Conservation (phyloP, 768 basidiomycete genomes). For the Suillus bovinus region DNA sequence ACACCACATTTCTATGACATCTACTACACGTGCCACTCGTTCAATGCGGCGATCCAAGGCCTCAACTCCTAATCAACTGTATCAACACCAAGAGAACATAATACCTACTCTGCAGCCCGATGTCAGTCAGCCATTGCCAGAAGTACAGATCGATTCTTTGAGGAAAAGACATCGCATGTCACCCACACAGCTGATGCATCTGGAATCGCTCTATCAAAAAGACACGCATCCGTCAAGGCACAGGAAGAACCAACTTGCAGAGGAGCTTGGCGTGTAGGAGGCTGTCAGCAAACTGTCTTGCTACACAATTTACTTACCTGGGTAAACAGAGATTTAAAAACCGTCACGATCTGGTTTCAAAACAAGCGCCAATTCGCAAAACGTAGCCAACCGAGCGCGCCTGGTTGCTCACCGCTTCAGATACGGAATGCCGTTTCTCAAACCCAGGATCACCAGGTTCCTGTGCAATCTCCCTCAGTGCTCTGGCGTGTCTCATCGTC, state of each 20-base stretch:
- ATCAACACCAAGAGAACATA: slow-evolving; percentile 23
- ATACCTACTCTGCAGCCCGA: not conserved
- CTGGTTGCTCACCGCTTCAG: not conserved
- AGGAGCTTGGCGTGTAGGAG: slow-evolving; percentile 30
- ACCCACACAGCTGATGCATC: slow-evolving; percentile 24
- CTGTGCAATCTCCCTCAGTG: slow-evolving; percentile 18
- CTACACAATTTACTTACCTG: not conserved
- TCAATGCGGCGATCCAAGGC: slow-evolving; percentile 19
- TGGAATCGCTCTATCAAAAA: slow-evolving; percentile 28
- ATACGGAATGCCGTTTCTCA: not conserved
- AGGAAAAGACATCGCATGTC: slow-evolving; percentile 40
- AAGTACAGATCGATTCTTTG: not conserved
- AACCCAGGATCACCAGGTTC: slow-evolving; percentile 2
- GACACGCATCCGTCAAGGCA: slow-evolving; percentile 33
- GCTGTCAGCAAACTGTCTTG: not conserved
- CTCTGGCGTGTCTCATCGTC: slow-evolving; percentile 31
- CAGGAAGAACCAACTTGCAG: slow-evolving; percentile 29
- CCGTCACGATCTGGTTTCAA: slow-evolving; percentile 77
- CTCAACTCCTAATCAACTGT: not conserved
- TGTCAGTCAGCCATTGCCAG: slow-evolving; percentile 3
- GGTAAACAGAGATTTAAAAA: slow-evolving; percentile 41
- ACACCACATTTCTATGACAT: slow-evolving; percentile 24
- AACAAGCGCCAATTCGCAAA: slow-evolving; percentile 68
- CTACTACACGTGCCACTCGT: slow-evolving; percentile 29
- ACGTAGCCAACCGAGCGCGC: slow-evolving; percentile 13